Evolutionary conservation across 257 asterid genomes (phyloP).

Genomic region (Solanum appendiculatum): DNA sequence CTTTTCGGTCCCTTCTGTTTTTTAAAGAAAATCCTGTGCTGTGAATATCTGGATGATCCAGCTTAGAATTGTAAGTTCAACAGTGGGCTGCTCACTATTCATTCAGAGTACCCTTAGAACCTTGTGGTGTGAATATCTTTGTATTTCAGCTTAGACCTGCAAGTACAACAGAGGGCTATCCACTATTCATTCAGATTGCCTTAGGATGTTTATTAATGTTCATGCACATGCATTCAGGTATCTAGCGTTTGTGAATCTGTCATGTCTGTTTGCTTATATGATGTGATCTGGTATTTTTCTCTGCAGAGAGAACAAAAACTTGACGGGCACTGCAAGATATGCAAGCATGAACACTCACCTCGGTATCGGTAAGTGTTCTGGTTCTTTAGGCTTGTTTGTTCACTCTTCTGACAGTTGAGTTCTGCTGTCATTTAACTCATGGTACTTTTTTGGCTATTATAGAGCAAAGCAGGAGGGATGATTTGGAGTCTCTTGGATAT

Average conservation of each 20-base stretch:
- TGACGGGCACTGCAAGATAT: constrained; percentile 97
- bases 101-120: not conserved
- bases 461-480: constrained; percentile 99
- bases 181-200: not conserved
- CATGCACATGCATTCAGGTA: not conserved
- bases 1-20: not conserved
- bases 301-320: constrained; percentile 89
- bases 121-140: not conserved
- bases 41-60: not conserved
- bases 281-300: not conserved
- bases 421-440: not conserved
- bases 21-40: not conserved
- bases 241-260: not conserved
- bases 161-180: not conserved
- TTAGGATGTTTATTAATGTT: not conserved
- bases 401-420: not conserved
- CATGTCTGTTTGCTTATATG: not conserved
- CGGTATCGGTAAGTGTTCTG: constrained; percentile 64
- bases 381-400: not conserved
- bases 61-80: not conserved
- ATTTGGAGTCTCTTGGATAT: constrained; percentile 95
- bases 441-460: not conserved
- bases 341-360: constrained; percentile 99
- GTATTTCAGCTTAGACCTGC: not conserved
- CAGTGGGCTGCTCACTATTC: not conserved